These are phyloP conservation scores for Populus tomentosa DNA, from an alignment of 441 rosid genomes.

Conservation along the genomic window DNA sequence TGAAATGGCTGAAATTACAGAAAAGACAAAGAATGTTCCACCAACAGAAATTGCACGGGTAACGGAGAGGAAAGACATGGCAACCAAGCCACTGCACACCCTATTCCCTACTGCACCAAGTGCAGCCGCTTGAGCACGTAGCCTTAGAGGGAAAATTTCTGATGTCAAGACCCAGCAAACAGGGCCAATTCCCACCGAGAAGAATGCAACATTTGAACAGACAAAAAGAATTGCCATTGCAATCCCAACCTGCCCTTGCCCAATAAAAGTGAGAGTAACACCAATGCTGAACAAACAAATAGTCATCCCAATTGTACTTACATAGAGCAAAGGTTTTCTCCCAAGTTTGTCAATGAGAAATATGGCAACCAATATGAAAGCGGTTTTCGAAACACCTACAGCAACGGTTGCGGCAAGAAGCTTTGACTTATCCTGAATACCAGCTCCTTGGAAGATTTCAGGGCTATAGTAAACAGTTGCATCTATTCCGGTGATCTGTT, in stretches of 20 bases:
- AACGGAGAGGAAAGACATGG: slow-evolving; percentile 84
- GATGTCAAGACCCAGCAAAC: slow-evolving; percentile 85
- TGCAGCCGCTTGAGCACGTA: slow-evolving; percentile 85
- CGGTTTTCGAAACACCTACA: slow-evolving; percentile 72
- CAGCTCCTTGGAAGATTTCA: slow-evolving; percentile 60
- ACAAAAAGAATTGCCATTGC: slow-evolving; percentile 47
- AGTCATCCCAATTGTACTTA: slow-evolving; percentile 91
- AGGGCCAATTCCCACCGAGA: slow-evolving; percentile 83
- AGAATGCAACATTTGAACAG: slow-evolving; percentile 85
- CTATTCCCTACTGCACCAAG: slow-evolving; percentile 87
- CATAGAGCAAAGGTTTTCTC: slow-evolving; percentile 77
- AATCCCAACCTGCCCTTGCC: slow-evolving; percentile 43
- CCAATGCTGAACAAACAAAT: slow-evolving; percentile 60
- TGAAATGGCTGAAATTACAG: slow-evolving; percentile 60
- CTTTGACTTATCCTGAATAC: slow-evolving; percentile 55
- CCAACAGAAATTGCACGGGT: slow-evolving; percentile 54
- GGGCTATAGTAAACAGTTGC: slow-evolving; percentile 94
- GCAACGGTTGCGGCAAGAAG: slow-evolving; percentile 82
- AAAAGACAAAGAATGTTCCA: slow-evolving; percentile 68
- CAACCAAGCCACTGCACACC: slow-evolving; percentile 77
- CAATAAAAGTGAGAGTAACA: slow-evolving; percentile 46
- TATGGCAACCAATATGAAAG: slow-evolving; percentile 65
- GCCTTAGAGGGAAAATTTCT: slow-evolving; percentile 74
- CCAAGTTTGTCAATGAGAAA: slow-evolving; percentile 69
- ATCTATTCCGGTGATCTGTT: slow-evolving; percentile 78